These are phyloP conservation scores for Pseudocercospora cruenta DNA, from an alignment of 2,329 filamentous ascomycete species.

Conservation along the genomic window DNA sequence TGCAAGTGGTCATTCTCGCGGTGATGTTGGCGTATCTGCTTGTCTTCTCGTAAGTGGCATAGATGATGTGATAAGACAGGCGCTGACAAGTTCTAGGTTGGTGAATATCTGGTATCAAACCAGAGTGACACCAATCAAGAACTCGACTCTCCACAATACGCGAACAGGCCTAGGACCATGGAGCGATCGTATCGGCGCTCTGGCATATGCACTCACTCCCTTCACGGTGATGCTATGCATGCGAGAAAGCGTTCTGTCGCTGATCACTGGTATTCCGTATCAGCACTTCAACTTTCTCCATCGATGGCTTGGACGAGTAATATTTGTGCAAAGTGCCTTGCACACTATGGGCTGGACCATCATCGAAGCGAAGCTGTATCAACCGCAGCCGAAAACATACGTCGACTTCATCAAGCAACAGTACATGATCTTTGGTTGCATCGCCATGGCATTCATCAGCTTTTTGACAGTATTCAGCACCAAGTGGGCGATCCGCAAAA, in stretches of 20 bases:
- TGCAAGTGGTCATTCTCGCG: conserved; percentile 67
- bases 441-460: conserved; percentile 67
- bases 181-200: conserved; percentile 68
- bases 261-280: conserved; percentile 71
- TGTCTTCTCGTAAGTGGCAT: conserved; percentile 53
- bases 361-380: conserved; percentile 68
- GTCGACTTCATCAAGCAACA: conserved; percentile 61
- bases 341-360: conserved; percentile 75
- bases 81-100: conserved; percentile 42
- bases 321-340: conserved; percentile 67
- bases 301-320: conserved; percentile 74
- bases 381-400: conserved; percentile 68
- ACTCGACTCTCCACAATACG: conserved; percentile 62
- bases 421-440: conserved; percentile 75
- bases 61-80: not conserved
- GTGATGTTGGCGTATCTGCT: conserved; percentile 65
- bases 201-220: conserved; percentile 75
- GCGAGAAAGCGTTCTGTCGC: conserved; percentile 70
- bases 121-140: conserved; percentile 71
- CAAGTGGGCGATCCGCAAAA: conserved; percentile 63
- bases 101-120: conserved; percentile 68
- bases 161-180: conserved; percentile 69
- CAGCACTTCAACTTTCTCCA: conserved; percentile 79
- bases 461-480: conserved; percentile 65
- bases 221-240: conserved; percentile 69